A percentile compares a stretch with the other conserved stretches of the same genome.
Conservation (phyloP, 2,329 filamentous ascomycete species). For the Ophiostoma quercus region DNA sequence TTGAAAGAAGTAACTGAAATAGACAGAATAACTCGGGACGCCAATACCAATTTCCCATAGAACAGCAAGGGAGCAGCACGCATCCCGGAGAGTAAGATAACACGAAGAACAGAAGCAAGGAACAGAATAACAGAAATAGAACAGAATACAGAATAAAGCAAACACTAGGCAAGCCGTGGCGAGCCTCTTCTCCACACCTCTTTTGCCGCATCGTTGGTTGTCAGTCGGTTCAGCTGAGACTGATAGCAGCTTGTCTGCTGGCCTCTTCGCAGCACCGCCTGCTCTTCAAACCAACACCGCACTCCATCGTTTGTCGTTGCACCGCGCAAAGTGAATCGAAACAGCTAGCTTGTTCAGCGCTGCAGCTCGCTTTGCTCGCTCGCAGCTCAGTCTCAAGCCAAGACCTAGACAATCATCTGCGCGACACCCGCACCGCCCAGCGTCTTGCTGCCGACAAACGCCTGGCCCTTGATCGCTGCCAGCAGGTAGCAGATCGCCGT, state of each 20-base stretch:
- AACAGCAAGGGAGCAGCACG: constrained; percentile 7
- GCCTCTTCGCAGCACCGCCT: not conserved
- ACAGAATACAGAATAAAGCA: not conserved
- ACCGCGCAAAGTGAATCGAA: not conserved
- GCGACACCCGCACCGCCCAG: constrained; percentile 88
- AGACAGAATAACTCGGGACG: constrained; percentile 7
- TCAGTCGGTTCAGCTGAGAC: not conserved
- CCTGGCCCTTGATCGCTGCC: constrained; percentile 75
- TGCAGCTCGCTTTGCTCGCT: not conserved
- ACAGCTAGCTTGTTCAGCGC: not conserved
- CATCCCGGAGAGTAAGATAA: not conserved
- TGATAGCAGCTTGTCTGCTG: not conserved
- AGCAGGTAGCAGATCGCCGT: constrained; percentile 75
- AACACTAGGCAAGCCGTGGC: not conserved
- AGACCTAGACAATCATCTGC: constrained; percentile 77
- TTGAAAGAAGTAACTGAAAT: not conserved
- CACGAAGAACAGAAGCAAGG: not conserved
- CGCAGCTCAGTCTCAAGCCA: no score
- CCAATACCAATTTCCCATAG: constrained; percentile 8
- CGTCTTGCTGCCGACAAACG: constrained; percentile 90
- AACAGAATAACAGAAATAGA: not conserved
- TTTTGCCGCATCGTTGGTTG: not conserved
- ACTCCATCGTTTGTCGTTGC: not conserved
- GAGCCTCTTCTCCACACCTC: not conserved
- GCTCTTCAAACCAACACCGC: not conserved